Base-by-base conservation (phyloP, 495 filamentous ascomycete species). In the Entonaema liquescens region DNA sequence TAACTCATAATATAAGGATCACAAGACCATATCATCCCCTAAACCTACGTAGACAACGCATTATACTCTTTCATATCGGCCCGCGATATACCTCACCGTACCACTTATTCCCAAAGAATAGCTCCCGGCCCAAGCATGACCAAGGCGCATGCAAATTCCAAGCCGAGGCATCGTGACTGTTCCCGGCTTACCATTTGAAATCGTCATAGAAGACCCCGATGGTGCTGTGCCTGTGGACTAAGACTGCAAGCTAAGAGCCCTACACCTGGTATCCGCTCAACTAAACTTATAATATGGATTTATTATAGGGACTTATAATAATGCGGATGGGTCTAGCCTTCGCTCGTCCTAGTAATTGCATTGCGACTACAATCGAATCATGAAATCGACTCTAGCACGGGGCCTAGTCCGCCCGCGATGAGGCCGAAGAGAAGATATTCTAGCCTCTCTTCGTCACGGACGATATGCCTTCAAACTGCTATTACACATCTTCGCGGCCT, bases 21-120 rank as follows among this genome's bases (percentile, higher is more conserved):
- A 33, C 31, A 33, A 7, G 25, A 53, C 49, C 49, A 53, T 25
- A 50, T 42, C 5, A 6, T 12, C 26, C 55, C 54, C 42, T 29
- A 31, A 42, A 31, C 35, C 19, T 13, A 12, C 29, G 31, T 36
- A 19, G 19, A 33, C 54, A 17, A 65, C 38, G 54, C 54, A 60
- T 63, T 53, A 9, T 55, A 47, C 25, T 42, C 62, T 65, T 54
- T 38, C 35, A 62, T 62, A 73, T 73, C 65, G 61, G 64, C 23
- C 64, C 65, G 60, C 12, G 42, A 54, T 53, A 59, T 55, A 53
- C 47, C 21, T 58, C 56, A 23, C 15, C 59, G 50, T 40, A 55
- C 21, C 40, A 62, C 40, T 26, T 49, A 29, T 53, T 12, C 28
- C 40, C 21, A 42, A 44, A 12, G 25, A 29, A 5, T 33, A 56